Conservation (phyloP, 192 early-diverging fungal species). For the Rhizoclosmatium globosum region DNA sequence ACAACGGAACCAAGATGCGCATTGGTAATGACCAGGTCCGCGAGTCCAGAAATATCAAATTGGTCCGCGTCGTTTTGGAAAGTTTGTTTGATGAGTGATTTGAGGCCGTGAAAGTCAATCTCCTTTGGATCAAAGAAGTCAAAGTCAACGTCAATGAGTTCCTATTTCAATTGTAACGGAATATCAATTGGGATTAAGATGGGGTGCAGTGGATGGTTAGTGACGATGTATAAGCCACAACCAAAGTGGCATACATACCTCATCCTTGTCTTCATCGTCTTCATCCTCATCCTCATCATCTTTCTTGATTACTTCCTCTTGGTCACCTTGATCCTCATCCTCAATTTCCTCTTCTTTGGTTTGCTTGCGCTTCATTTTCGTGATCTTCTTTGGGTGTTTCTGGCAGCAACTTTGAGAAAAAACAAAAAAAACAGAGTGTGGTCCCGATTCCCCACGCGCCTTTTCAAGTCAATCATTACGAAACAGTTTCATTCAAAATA, state of each 20-base stretch:
- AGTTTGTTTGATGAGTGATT: slow-evolving; percentile 80
- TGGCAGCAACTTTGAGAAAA: slow-evolving; percentile 8
- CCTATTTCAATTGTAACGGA: slow-evolving; percentile 13
- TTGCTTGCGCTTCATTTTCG: background rate
- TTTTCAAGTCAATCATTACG: background rate
- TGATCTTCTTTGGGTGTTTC: background rate
- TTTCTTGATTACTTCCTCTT: slow-evolving; percentile 19
- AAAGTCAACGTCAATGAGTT: slow-evolving; percentile 86
- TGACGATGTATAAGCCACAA: too few species aligned
- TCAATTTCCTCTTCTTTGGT: slow-evolving; percentile 3
- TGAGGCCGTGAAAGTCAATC: slow-evolving; percentile 91
- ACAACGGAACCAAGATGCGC: slow-evolving; percentile 85
- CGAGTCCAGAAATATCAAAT: slow-evolving; percentile 77
- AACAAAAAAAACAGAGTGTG: slow-evolving; percentile 19
- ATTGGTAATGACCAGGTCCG: slow-evolving; percentile 83
- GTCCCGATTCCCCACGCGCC: background rate
- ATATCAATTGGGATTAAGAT: background rate
- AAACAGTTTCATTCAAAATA: background rate
- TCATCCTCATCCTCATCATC: background rate
- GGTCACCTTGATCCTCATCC: background rate
- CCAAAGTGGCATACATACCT: background rate
- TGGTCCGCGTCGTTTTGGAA: slow-evolving; percentile 84
- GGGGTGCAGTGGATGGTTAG: background rate
- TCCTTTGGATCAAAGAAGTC: slow-evolving; percentile 93
- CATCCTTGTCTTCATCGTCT: slow-evolving; percentile 15